Conservation (phyloP, 2,329 filamentous ascomycete species). For the Graphilbum sp. region DNA sequence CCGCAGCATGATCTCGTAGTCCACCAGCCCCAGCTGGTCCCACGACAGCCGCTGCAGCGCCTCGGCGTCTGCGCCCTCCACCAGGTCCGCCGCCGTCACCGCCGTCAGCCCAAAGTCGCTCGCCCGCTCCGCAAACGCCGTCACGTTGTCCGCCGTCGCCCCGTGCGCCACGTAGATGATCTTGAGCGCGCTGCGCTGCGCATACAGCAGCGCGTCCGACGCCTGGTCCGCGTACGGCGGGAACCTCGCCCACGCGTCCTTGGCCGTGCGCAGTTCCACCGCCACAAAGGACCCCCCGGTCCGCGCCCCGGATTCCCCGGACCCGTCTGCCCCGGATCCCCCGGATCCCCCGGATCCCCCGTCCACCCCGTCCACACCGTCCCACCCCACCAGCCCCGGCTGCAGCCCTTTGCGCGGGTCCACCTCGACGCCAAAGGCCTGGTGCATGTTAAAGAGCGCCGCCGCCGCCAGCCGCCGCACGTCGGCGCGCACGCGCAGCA, state of each 20-base stretch:
- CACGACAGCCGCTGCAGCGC: slow-evolving; percentile 21
- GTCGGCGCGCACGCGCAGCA: slow-evolving; percentile 20
- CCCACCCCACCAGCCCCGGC: no score
- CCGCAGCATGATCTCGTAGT: slow-evolving; percentile 31
- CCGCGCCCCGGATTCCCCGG: no score
- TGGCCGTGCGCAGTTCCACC: slow-evolving; percentile 20
- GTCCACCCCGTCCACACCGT: no score
- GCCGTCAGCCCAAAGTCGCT: slow-evolving; percentile 20
- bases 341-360: no score
- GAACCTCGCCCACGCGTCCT: slow-evolving; percentile 13
- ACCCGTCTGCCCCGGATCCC: no score
- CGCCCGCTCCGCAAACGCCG: slow-evolving; percentile 19
- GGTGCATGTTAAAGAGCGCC: slow-evolving; percentile 18
- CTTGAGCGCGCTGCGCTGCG: slow-evolving; percentile 12
- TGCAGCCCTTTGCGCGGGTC: slow-evolving; percentile 13
- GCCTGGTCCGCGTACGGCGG: slow-evolving; percentile 17
- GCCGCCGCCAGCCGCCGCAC: slow-evolving; percentile 18
- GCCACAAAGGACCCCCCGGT: slow-evolving; percentile 17
- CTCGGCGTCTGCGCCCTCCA: slow-evolving; percentile 19
- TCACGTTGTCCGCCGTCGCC: slow-evolving; percentile 18
- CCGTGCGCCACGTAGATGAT: slow-evolving; percentile 28
- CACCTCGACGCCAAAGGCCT: slow-evolving; percentile 11
- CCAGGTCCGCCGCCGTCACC: slow-evolving; percentile 24
- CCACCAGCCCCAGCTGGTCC: slow-evolving; percentile 32
- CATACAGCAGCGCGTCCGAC: slow-evolving; percentile 15